Evolutionary conservation across 169 alveolate species (phyloP), one percentile per base, ranked within the genome.

Genomic region (Plasmodium cynomolgi): DNA sequence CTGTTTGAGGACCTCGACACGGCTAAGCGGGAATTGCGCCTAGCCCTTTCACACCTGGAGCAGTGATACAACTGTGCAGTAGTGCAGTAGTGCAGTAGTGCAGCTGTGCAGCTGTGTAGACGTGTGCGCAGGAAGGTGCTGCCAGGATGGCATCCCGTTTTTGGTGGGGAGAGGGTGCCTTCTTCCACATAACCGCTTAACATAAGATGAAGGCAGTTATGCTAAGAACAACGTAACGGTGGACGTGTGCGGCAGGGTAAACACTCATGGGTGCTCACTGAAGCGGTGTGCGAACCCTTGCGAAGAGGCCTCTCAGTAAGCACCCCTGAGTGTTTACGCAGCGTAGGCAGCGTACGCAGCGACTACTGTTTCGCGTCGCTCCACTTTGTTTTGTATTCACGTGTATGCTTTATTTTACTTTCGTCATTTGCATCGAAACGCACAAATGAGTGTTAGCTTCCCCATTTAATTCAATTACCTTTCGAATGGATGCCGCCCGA

Each of bases 1-100:
- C 83, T 91, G 79, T 91, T 91, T 72, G 95, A 91, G 73, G 95
- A 91, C 62, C 13, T 71, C 3, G 84, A 68, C 41, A 81, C 95
- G 50, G 95, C 95, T 50, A 91, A 71, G 72, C 44, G 47, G 11
- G 85, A 91, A 23, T 39, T 91, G 47, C 71, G 56, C 20, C 33
- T 72, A n/a, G 80, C 95, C 72, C 77, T 91, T 17, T 81, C 92
- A 44, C 58, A 77, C 81, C 56, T 91, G 56, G 83, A 81, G n/a
- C 13, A 50, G 88, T 81, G 23, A 81, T 20, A 9, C 26, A 20
- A 20, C 73, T n/a, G 34, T n/a, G 23, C 86, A 20, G 33, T 33
- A 39, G 58, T 77, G 58, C 1, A 23, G 37, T n/a, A n/a, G n/a
- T n/a, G n/a, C 13, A 50, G 88, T 81, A 13, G 39, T 20, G 5